Evolutionary conservation across 1,139 yeast species (phyloP).

Genomic region (Blastobotrys niveus): DNA sequence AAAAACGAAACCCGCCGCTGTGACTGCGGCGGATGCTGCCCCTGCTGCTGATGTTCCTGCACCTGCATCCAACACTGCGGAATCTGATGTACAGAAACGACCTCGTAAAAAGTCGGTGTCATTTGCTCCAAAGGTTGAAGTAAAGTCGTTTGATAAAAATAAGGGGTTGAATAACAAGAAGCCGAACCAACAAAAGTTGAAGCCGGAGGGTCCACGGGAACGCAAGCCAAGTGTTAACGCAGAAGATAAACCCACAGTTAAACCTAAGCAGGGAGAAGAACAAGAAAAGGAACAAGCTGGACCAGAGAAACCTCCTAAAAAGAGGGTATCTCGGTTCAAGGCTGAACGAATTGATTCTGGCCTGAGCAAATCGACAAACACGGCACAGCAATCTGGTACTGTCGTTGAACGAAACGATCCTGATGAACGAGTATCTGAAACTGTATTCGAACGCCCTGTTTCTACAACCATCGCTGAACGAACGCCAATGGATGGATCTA

Average conservation of each 20-base stretch:
- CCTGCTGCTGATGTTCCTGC: no score
- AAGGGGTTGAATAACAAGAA: slow-evolving; percentile 3
- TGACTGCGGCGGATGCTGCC: neutral
- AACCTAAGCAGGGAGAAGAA: slow-evolving; percentile 11
- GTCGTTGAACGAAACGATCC: neutral
- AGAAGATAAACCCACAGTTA: neutral
- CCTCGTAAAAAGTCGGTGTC: slow-evolving; percentile 26
- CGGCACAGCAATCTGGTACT: no score
- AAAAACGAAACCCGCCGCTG: neutral
- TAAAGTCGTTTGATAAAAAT: slow-evolving; percentile 30
- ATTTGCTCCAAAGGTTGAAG: slow-evolving; percentile 33
- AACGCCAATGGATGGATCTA: neutral
- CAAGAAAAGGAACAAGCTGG: slow-evolving; percentile 23
- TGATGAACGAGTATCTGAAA: slow-evolving; percentile 12
- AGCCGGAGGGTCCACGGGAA: neutral
- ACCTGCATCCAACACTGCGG: neutral
- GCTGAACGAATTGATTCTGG: slow-evolving; percentile 21
- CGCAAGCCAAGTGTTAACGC: neutral
- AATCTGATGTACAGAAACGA: neutral
- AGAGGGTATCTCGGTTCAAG: slow-evolving; percentile 32
- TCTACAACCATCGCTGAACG: slow-evolving; percentile 5
- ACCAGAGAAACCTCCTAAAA: slow-evolving; percentile 16
- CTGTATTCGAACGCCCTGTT: slow-evolving; percentile 12
- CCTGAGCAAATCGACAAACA: neutral
- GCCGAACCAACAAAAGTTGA: neutral